Conservation (phyloP, 139 green algal genomes). For the Coelastrella sp. region DNA sequence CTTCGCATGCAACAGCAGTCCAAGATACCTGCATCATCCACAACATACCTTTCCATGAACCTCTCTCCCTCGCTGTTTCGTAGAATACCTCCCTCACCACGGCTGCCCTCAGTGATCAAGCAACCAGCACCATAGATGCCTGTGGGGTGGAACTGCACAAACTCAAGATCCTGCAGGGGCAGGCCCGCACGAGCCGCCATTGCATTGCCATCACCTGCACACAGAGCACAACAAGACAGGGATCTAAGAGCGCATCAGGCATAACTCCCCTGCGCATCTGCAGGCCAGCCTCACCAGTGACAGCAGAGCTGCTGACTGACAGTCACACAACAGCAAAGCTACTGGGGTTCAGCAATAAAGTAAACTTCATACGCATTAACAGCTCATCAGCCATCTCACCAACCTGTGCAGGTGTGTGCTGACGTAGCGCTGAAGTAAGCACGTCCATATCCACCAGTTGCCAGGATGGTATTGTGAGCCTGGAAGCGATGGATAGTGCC, state of each 20-base stretch:
- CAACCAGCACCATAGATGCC: conserved; percentile 99
- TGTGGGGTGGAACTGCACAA: conserved; percentile 99
- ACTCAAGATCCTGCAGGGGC: conserved; percentile 95
- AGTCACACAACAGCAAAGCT: no score
- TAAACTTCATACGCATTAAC: not conserved
- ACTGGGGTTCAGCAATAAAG: no score
- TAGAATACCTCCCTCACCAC: conserved; percentile 97
- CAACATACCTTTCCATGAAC: conserved; percentile 96
- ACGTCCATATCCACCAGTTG: conserved; percentile 97
- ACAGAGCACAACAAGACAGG: conserved; percentile 24
- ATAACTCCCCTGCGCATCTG: not conserved
- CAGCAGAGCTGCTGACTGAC: not conserved
- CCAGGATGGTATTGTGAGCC: conserved; percentile 93
- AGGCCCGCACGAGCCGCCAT: conserved; percentile 96
- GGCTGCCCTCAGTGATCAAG: conserved; percentile 98
- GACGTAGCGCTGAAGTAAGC: conserved; percentile 97
- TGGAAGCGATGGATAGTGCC: conserved; percentile 96
- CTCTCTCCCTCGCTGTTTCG: conserved; percentile 97
- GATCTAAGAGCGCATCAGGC: not conserved
- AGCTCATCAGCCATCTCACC: conserved; percentile 45
- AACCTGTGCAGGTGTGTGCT: conserved; percentile 98
- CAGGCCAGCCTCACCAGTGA: not conserved
- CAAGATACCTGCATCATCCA: no score
- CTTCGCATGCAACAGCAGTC: no score
- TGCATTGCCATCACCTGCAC: conserved; percentile 84